Base-by-base conservation (phyloP, 2,329 filamentous ascomycete genomes). In the Diplodia sapinea region DNA sequence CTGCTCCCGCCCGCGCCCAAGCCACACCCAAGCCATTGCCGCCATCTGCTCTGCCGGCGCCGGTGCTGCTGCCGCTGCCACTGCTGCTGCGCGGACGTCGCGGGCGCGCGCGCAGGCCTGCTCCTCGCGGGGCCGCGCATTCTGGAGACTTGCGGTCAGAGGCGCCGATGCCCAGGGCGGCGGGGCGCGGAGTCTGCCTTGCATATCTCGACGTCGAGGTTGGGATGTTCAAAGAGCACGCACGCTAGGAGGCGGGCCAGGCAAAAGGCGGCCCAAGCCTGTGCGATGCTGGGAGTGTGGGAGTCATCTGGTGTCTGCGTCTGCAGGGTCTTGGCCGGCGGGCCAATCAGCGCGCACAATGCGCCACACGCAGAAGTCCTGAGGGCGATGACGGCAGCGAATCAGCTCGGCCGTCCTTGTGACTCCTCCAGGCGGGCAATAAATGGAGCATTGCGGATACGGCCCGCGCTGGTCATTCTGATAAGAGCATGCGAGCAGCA, bases 391-490 rank as follows among this genome's bases (percentile, higher is more conserved):
- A 49, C 52, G 36, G 51, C 64, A 23, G 40, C 52, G 52, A 65
- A 56, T 64, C 63, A 65, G 36, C 63, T 57, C 64, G 26, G 29
- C 36, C 64, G 64, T 66, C 64, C 64, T 66, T 66, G 64, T 66
- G 64, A 66, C 64, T 57, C 50, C 29, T 57, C 47, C 40, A 50
- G 31, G 57, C 57, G 38, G 40, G 56, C 56, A 38, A 49, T 62
- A 63, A 51, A 51, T 63, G 59, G 43, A 29, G 59, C 47, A 49
- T 62, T 57, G 54, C 54, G 54, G 54, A 57, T 57, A 57, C 54
- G 54, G 54, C 52, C 36, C 52, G 52, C 52, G 43, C 23, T 26
- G 56, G 36, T 47, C 56, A 43, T 38, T 49, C 59, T 51, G 59
- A 63, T 63, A 63, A 63, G 59, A 51, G 43, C 59, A 63, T 51